These are phyloP conservation scores for Diaporthe sp. DNA, from an alignment of 2,329 filamentous ascomycete genomes.

Conservation along the genomic window DNA sequence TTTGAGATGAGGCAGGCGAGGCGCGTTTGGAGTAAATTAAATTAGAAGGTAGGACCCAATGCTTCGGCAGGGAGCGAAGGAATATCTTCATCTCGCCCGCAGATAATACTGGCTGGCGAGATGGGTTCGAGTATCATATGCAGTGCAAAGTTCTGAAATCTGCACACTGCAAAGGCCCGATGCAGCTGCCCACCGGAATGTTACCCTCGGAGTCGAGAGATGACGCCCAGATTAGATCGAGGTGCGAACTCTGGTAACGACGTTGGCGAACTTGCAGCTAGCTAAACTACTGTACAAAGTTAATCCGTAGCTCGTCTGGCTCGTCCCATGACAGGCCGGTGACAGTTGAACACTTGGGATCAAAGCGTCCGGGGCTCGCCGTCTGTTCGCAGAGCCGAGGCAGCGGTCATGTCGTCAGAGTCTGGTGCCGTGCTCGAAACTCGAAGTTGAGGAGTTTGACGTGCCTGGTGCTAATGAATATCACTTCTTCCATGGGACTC, in stretches of 20 bases:
- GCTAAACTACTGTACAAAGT: not conserved
- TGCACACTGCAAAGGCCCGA: not conserved
- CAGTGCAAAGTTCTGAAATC: not conserved
- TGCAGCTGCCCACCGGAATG: slow-evolving; percentile 20
- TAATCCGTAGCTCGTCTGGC: not conserved
- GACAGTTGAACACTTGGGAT: slow-evolving; percentile 2
- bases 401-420: not conserved
- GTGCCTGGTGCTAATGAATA: slow-evolving; percentile 28
- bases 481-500: slow-evolving; percentile 12
- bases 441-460: slow-evolving; percentile 4
- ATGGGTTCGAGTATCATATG: not conserved
- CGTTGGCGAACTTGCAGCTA: slow-evolving; percentile 12
- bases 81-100: slow-evolving; percentile 27
- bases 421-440: not conserved
- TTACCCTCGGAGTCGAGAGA: not conserved
- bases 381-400: slow-evolving; percentile 32
- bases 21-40: slow-evolving; percentile 40
- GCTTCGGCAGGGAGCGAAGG: slow-evolving; percentile 25
- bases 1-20: slow-evolving; percentile 32
- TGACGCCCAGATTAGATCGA: not conserved
- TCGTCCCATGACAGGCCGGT: slow-evolving; percentile 19
- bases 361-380: not conserved
- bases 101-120: slow-evolving; percentile 1
- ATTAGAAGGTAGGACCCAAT: slow-evolving; percentile 9
- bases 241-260: slow-evolving; percentile 18